Evolutionary conservation across 164 flowering plant genomes (phyloP), one percentile per base, ranked within the genome.

Genomic region (Echeveria elegans): DNA sequence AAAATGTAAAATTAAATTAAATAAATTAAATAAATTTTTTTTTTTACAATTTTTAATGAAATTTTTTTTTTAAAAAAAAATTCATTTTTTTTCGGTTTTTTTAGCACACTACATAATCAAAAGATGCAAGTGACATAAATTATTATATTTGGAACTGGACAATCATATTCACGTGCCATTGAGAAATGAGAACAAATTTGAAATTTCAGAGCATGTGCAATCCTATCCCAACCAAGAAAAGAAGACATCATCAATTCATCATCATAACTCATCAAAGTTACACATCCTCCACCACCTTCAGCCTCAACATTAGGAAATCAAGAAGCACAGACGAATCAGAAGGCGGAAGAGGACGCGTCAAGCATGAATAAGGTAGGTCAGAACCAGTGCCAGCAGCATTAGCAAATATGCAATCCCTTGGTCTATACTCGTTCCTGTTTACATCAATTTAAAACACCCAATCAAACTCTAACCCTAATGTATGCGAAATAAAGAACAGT

Each of bases 291-390:
- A 50, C 24, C 23, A 3, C 21, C 56, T 6, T 43, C 8, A n/a
- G n/a, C 10, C 23, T 26, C 26, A 50, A n/a, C 56, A 50, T 50
- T 50, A 6, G 23, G 26, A 50, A 50, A 50, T 50, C 11, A 24
- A 50, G 21, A 50, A 53, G 26, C 60, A 53, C 30, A 23, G 14
- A 53, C 1, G 34, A 56, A 56, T 28, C 32, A 26, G 61, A 56
- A 56, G 18, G 32, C 15, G 34, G 61, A 56, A 56, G 61, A 56
- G 12, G 61, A 56, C 19, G 61, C 61, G 19, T 56, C 61, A 28
- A 56, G 61, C 61, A 11, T 56, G 61, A 28, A 56, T 56, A 18
- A 56, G 61, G 61, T 56, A 56, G 18, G 61, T 56, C 18, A 56
- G 61, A 19, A 56, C 32, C 61, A 56, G 18, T 10, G 61, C 61